Evolutionary conservation across 768 basidiomycete genomes (phyloP).

Genomic region (Lepiota brunneoincarnata): DNA sequence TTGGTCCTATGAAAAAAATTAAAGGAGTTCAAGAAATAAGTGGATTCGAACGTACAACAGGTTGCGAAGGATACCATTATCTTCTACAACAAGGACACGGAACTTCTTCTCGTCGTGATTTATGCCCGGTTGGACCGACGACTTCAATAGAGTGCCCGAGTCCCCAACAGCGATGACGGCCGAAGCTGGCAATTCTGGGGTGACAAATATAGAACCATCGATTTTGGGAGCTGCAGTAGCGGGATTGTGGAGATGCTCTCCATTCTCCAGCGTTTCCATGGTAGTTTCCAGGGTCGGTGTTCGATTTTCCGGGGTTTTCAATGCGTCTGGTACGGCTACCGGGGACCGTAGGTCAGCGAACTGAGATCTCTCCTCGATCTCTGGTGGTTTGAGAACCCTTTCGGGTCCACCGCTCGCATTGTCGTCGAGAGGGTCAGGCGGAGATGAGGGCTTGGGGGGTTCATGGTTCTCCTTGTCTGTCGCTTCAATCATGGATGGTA

Average conservation of each 20-base stretch:
- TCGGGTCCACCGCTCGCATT: not conserved
- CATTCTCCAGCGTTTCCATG: not conserved
- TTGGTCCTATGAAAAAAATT: slow-evolving; percentile 35
- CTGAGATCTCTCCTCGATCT: not conserved
- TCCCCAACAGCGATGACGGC: slow-evolving; percentile 54
- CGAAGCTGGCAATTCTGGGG: slow-evolving; percentile 14
- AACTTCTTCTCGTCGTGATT: slow-evolving; percentile 42
- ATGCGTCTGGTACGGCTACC: not conserved
- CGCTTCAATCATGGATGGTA: not conserved
- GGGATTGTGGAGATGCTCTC: not conserved
- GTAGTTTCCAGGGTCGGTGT: slow-evolving; percentile 3
- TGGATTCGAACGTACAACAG: slow-evolving; percentile 57
- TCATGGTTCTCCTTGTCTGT: not conserved
- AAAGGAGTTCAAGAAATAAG: not conserved
- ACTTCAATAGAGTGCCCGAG: slow-evolving; percentile 67
- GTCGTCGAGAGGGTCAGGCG: not conserved
- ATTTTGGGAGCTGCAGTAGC: not conserved
- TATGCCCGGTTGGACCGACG: slow-evolving; percentile 48
- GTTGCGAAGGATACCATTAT: slow-evolving; percentile 82
- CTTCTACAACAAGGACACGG: slow-evolving; percentile 84
- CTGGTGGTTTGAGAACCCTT: not conserved
- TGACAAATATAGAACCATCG: slow-evolving; percentile 19
- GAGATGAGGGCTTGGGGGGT: not conserved
- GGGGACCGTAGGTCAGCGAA: not conserved
- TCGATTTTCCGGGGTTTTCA: not conserved